phyloP scores from a whole-genome alignment of 345 rosid species.

The Brassica juncea region DNA sequence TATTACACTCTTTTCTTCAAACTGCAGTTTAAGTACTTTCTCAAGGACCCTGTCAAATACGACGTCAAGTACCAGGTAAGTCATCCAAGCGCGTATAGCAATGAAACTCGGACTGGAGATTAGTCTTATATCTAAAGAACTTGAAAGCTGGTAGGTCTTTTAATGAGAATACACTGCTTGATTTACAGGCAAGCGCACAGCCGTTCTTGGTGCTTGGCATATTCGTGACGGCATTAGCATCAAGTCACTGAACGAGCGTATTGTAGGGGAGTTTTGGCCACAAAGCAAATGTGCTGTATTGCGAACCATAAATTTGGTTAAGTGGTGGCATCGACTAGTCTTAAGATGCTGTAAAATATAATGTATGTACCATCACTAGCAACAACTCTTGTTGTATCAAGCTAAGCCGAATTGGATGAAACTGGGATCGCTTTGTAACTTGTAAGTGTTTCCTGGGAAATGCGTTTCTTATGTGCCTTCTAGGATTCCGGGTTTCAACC shows the following conservation, averaged over 20 bases:
- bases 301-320: not conserved
- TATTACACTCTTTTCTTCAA: not conserved
- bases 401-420: not conserved
- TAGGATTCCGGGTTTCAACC: no score
- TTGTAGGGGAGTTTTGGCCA: not conserved
- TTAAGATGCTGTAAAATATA: constrained; percentile 15
- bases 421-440: not conserved
- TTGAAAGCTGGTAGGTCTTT: not conserved
- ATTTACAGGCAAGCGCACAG: constrained; percentile 89
- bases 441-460: not conserved
- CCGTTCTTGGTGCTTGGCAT: constrained; percentile 92
- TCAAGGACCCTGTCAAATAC: constrained; percentile 91
- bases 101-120: not conserved
- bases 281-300: not conserved
- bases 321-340: not conserved
- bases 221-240: constrained; percentile 90
- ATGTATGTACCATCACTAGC: constrained; percentile 6
- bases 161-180: not conserved
- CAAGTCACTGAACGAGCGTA: constrained; percentile 54
- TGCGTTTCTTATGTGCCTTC: not conserved
- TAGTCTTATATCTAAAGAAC: not conserved
- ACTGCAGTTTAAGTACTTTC: constrained; percentile 83
- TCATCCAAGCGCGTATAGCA: not conserved
- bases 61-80: constrained; percentile 95
- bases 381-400: constrained; percentile 13